Base-by-base conservation (phyloP, 2,329 filamentous ascomycete genomes). In the Fusarium sp. region DNA sequence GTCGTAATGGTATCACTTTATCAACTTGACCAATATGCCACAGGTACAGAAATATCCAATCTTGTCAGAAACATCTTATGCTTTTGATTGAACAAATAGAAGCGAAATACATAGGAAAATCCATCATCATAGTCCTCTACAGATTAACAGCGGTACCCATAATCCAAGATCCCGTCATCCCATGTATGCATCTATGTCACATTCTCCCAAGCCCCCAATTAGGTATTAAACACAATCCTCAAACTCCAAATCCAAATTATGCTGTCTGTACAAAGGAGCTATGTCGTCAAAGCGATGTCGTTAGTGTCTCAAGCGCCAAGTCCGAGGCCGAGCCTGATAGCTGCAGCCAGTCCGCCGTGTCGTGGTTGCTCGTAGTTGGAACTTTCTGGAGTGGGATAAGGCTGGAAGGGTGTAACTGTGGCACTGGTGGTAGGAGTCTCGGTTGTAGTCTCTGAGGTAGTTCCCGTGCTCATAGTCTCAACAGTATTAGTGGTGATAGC, bases 201-300 rank as follows among this genome's bases (percentile, higher is more conserved):
- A 28, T 32, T 39, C 32, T 43, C 24, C 43, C 23, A 6, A 46
- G 21, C 5, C 60, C 53, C 26, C 24, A 42, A 67, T 69, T 67
- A 67, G 57, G 39, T 67, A 67, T 67, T 64, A 56, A 62, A 34
- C 23, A 47, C 26, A 55, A 69, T 48, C 52, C 32, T 45, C 40
- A 62, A 69, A 60, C 62, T 60, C 66, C 66, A 32, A 56, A 56
- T 43, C 20, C 20, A 34, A 65, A 55, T 26, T 54, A 64, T 63
- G 45, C 51, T 46, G 45, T 46, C 65, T 50, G 43, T 69, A 66
- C 55, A 68, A 69, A 62, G 28, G 65, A 50, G 53, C 42, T 36
- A 44, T 49, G 43, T 56, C 65, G 40, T 66, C 47, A 36, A 52
- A 28, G 32, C 8, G 10, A 42, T 45, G 23, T 44, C 49, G 19